A percentile compares a stretch with the other conserved stretches of the same genome.
phyloP scores from a whole-genome alignment of 176 grass and related monocot genomes.

The Metroxylon sagu region DNA sequence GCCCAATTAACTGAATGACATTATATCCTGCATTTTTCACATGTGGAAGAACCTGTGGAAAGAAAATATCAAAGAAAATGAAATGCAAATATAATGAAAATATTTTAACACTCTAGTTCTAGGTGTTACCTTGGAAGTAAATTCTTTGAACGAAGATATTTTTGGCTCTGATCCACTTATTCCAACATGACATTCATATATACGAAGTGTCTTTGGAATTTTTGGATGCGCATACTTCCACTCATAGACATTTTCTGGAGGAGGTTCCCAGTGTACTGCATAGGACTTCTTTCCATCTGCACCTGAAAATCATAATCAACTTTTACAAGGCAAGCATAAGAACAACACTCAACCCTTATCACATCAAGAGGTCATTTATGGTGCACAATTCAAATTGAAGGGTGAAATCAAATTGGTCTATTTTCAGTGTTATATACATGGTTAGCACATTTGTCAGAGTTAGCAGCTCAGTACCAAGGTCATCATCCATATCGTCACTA shows the following conservation, averaged over 20 bases:
- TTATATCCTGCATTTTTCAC: constrained; percentile 87
- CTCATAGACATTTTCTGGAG: constrained; percentile 71
- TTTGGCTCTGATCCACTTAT: constrained; percentile 78
- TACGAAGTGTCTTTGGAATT: constrained; percentile 71
- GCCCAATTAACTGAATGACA: constrained; percentile 77
- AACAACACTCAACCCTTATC: too few species aligned
- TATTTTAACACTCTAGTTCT: too few species aligned
- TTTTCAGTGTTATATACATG: too few species aligned
- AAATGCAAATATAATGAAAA: constrained; percentile 1
- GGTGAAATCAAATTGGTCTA: too few species aligned
- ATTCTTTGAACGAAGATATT: constrained; percentile 80
- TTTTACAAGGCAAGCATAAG: constrained; percentile 2
- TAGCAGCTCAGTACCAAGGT: too few species aligned
- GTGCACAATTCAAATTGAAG: too few species aligned
- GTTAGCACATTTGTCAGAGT: too few species aligned
- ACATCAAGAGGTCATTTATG: too few species aligned
- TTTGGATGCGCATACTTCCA: constrained; percentile 68
- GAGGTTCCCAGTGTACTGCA: constrained; percentile 93
- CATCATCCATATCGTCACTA: too few species aligned
- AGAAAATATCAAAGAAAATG: constrained; percentile 16
- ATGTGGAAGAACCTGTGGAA: constrained; percentile 64
- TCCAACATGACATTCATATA: constrained; percentile 93
- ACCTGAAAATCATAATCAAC: constrained; percentile 30
- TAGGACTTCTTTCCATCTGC: constrained; percentile 62
- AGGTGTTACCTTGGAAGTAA: constrained; percentile 59